phyloP scores from a whole-genome alignment of 805 yeast genomes.

The Torulaspora microellipsoides region DNA sequence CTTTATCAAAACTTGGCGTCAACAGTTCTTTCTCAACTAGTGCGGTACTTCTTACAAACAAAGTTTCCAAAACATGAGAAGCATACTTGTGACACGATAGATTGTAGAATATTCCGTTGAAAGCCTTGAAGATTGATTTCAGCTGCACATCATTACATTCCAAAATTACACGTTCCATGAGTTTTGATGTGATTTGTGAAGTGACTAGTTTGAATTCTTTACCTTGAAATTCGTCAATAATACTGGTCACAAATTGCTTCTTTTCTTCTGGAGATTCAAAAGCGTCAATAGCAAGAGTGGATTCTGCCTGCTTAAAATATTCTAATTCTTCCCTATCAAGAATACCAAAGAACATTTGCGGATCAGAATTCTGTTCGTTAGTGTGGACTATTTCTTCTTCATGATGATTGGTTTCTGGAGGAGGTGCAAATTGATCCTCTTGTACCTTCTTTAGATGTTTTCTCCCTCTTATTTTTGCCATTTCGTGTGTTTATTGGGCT shows the following conservation, averaged over 20 bases:
- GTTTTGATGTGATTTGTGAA: slow-evolving; percentile 89
- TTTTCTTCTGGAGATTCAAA: slow-evolving; percentile 72
- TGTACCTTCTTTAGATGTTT: slow-evolving; percentile 34
- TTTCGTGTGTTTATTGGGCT: neutral
- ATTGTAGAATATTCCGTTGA: slow-evolving; percentile 69
- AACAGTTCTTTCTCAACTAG: slow-evolving; percentile 69
- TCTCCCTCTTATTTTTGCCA: slow-evolving; percentile 41
- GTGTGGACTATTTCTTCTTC: slow-evolving; percentile 8
- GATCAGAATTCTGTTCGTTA: slow-evolving; percentile 12
- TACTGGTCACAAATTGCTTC: slow-evolving; percentile 64
- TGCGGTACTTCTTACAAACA: slow-evolving; percentile 69
- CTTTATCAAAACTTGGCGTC: slow-evolving; percentile 36
- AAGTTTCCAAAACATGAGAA: slow-evolving; percentile 88
- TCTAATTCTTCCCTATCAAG: slow-evolving; percentile 81
- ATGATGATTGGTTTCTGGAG: slow-evolving; percentile 7
- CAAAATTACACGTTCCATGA: slow-evolving; percentile 81
- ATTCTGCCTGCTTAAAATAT: slow-evolving; percentile 89
- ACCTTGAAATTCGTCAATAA: slow-evolving; percentile 80
- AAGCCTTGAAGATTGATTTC: slow-evolving; percentile 58
- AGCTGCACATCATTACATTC: slow-evolving; percentile 61
- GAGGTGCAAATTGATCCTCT: slow-evolving; percentile 23
- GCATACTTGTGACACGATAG: slow-evolving; percentile 84
- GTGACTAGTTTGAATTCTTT: slow-evolving; percentile 90
- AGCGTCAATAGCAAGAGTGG: slow-evolving; percentile 74
- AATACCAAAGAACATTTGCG: slow-evolving; percentile 70